Base-by-base conservation (phyloP, 2,329 filamentous ascomycete genomes). In the Microdochium paspali region DNA sequence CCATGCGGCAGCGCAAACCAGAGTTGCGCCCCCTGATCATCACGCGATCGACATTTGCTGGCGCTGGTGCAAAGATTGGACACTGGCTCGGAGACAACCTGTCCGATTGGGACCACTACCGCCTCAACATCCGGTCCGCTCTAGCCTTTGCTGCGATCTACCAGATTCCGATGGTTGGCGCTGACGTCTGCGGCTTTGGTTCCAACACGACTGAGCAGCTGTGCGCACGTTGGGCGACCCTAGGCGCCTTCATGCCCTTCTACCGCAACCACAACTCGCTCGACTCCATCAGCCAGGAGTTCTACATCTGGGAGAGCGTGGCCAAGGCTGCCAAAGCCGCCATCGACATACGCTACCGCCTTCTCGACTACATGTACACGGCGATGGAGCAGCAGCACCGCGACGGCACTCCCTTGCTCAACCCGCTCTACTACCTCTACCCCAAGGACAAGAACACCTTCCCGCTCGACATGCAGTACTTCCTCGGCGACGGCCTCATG, bases 111-210 rank as follows among this genome's bases (percentile, higher is more conserved):
- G 62, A 65, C 4, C 69, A 80, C 47, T 84, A 84, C 61, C 73
- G 73, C 1, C 53, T 77, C 56, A 76, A 73, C 1, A 82, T 85
- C 50, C 64, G 73, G 2, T 70, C 74, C 56, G 76, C 82, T 64
- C 61, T 85, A 25, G 71, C 74, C 2, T 85, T 85, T 46, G 71
- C 77, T 0, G 70, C 80, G 4, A 71, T 87, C 49, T 87, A 82
- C 64, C 82, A 86, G 54, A 61, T 87, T 1, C 82, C 83, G 10
- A 81, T 87, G 73, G 78, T 78, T 1, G 84, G 84, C 12, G 73
- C 78, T 2, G 88, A 94, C 50, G 82, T 90, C 0, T 94, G 89
- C 56, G 89, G 88, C 0, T 94, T 85, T 57, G 82, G 71, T 10
- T 74, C 70, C 13, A 76, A 85, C 55, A 82, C 83, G 0, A 84